Base-by-base conservation (phyloP, 345 rosid species). In the Syzygium grande region DNA sequence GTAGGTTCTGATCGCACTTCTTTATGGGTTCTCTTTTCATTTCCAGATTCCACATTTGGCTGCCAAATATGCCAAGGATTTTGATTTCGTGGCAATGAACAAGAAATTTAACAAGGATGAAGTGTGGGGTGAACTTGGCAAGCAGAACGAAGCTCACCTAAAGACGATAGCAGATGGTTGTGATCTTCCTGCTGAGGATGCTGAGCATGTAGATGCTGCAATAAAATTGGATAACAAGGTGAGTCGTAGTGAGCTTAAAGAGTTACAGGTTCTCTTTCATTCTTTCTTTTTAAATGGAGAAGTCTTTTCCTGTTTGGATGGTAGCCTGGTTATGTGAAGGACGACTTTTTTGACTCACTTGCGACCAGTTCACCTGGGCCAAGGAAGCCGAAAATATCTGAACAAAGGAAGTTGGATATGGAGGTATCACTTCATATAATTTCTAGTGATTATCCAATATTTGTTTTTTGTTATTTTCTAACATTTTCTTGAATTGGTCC, bases 1-100 rank as follows among this genome's bases (percentile, higher is more conserved):
- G 19, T 73, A 9, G 80, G 80, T 5, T 73, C 13, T 73, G 10
- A 73, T 73, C 2, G 21, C 80, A 73, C 80, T 73, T 73, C 49
- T 73, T 73, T 38, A 19, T 73, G 27, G 15, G 14, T 38, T 73
- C 77, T 38, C 25, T 34, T 22, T 19, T 5, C 23, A 34, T 11
- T 30, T 89, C 59, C 89, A 92, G 92, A 65, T 73, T 84, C 78
- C 85, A 10, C 86, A 63, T 25, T 38, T 29, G 77, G 59, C 65
- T 22, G 84, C 91, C 25, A 90, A 86, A 85, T 93, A 87, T 43
- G 78, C 87, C 1, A 90, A 90, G 87, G 94, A 93, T 77, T 90
- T 91, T 84, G 92, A 91, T 93, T 91, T 91, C 85, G 85, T n/a
- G 56, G 92, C 92, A 41, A 92, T 93, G 92, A 93, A 91, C 84